phyloP scores from a whole-genome alignment of 176 grass and related monocot species.

The Rhipidocladum racemiflorum region DNA sequence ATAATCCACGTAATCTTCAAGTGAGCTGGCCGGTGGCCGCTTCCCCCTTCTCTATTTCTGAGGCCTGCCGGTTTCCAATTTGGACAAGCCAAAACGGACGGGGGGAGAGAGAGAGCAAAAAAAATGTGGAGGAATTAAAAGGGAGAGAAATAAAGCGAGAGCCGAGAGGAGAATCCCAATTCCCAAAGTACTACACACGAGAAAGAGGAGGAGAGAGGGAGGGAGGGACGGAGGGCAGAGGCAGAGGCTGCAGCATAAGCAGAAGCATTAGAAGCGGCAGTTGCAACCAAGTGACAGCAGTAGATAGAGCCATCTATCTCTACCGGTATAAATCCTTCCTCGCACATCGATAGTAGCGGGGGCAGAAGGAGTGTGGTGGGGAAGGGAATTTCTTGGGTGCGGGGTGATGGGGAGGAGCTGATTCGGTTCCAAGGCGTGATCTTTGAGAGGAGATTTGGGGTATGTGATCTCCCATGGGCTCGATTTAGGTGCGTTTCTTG shows the following conservation, averaged over 20 bases:
- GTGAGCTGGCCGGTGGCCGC: conserved; percentile 53
- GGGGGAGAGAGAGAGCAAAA: background rate
- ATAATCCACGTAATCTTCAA: conserved; percentile 28
- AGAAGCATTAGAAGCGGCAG: conserved; percentile 55
- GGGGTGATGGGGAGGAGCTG: conserved; percentile 9
- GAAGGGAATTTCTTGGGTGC: conserved; percentile 27
- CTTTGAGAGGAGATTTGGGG: conserved; percentile 19
- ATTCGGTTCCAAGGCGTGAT: conserved; percentile 25
- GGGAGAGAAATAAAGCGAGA: conserved; percentile 41
- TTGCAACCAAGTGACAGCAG: conserved; percentile 55
- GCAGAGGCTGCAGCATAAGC: conserved; percentile 17
- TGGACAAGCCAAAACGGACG: conserved; percentile 50
- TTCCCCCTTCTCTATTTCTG: conserved; percentile 40
- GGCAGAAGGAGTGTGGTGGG: conserved; percentile 3
- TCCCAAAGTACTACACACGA: conserved; percentile 31
- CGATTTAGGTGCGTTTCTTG: conserved; percentile 25
- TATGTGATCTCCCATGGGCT: conserved; percentile 8
- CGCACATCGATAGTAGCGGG: conserved; percentile 13
- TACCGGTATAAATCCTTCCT: conserved; percentile 54
- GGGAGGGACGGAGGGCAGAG: background rate
- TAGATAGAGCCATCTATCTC: conserved; percentile 55
- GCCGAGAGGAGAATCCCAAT: conserved; percentile 49
- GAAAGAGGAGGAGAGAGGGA: background rate
- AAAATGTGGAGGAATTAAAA: conserved; percentile 34
- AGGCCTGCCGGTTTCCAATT: conserved; percentile 45